These are phyloP conservation scores for Paxillus rubicundulus DNA, from an alignment of 768 basidiomycete genomes.

Conservation along the genomic window DNA sequence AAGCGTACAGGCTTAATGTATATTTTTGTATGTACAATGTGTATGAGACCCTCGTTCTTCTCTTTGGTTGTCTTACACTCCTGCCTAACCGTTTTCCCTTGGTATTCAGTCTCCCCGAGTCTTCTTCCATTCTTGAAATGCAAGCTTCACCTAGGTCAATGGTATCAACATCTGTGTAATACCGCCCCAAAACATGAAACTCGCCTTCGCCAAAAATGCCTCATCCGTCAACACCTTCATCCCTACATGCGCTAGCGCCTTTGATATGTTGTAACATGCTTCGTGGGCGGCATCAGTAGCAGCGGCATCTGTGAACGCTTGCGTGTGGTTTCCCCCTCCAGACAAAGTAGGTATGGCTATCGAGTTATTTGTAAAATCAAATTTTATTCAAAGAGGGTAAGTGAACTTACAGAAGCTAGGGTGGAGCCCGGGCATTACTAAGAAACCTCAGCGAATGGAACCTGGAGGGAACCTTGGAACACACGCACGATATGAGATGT, in stretches of 20 bases:
- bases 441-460: constrained; percentile 3
- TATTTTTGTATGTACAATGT: background rate
- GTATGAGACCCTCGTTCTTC: background rate
- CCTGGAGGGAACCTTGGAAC: background rate
- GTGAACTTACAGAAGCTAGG: constrained; percentile 52
- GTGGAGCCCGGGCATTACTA: constrained; percentile 65
- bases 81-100: background rate
- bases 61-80: background rate
- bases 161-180: background rate
- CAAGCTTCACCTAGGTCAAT: constrained; percentile 41
- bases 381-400: background rate
- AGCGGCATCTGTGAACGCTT: constrained; percentile 62
- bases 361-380: background rate
- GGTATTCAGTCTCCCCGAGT: constrained; percentile 5
- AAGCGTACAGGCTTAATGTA: background rate
- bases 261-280: constrained; percentile 64
- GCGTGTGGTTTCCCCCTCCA: constrained; percentile 78
- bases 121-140: constrained; percentile 47
- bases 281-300: constrained; percentile 59
- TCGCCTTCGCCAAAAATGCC: constrained; percentile 55
- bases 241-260: constrained; percentile 69
- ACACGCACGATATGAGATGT: constrained; percentile 65
- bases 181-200: background rate
- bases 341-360: constrained; percentile 72
- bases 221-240: constrained; percentile 70